Conservation (phyloP, 1,284 basidiomycete species). For the Schizopora paradoxa region DNA sequence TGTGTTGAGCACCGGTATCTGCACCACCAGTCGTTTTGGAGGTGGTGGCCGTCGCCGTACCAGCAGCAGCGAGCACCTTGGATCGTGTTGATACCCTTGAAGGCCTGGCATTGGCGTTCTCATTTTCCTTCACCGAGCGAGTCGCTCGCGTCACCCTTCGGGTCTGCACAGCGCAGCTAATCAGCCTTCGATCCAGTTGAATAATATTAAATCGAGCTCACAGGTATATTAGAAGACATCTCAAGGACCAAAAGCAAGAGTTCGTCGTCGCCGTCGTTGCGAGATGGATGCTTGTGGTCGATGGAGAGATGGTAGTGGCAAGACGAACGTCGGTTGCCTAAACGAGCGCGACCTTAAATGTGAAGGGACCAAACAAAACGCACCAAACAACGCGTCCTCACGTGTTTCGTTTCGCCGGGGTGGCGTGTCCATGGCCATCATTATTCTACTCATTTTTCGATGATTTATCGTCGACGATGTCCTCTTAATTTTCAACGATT, state of each 20-base stretch:
- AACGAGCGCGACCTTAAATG: conserved; percentile 8
- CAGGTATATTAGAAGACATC: conserved; percentile 19
- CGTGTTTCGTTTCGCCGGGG: conserved; percentile 3
- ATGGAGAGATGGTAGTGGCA: conserved; percentile 9
- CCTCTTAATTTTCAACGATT: neutral
- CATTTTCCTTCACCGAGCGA: conserved; percentile 55
- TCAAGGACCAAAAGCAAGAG: neutral
- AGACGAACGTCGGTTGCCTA: conserved; percentile 7
- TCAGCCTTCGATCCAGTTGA: conserved; percentile 6
- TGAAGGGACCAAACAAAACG: conserved; percentile 17
- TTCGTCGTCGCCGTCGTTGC: neutral
- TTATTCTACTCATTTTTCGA: neutral
- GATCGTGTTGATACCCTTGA: conserved; percentile 49
- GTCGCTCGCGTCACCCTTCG: conserved; percentile 54
- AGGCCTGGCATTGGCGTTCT: conserved; percentile 50
- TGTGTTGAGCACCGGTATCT: conserved; percentile 42
- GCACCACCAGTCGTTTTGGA: conserved; percentile 32
- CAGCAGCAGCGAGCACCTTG: too few species aligned
- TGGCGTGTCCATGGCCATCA: neutral
- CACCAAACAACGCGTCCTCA: conserved; percentile 17
- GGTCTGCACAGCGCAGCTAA: conserved; percentile 32
- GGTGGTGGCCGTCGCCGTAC: conserved; percentile 40
- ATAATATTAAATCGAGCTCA: conserved; percentile 10
- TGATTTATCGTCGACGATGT: conserved; percentile 2
- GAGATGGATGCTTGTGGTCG: conserved; percentile 1